Base-by-base conservation (phyloP, 202 grass and related monocot species). In the Setaria italica region DNA sequence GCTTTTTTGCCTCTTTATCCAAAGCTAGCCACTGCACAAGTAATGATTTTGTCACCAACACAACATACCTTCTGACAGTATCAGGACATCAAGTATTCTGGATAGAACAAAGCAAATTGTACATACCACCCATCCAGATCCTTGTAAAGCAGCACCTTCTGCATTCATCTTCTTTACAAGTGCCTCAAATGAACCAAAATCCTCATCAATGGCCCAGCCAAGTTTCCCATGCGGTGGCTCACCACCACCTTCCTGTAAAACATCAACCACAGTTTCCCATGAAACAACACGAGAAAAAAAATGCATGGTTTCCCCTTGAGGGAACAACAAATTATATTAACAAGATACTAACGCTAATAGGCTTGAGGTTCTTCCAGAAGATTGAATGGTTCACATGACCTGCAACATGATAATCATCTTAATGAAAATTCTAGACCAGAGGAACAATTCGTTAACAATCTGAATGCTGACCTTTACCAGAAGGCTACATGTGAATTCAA, bases 71-170 rank as follows among this genome's bases (percentile, higher is more conserved):
- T 80, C n/a, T 11, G 20, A 55, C 30, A 67, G 9, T 13, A 70
- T 63, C 37, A 71, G 45, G 29, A 51, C 19, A 70, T 0, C 11
- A 54, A 17, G 32, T 59, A 11, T 72, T 74, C 47, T 34, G 6
- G n/a, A 53, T 75, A 82, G 81, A 91, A 76, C 45, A 67, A 76
- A 9, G 45, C 13, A 75, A 37, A 20, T 48, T 57, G 21, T 58
- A 85, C 94, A 58, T 63, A 99, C 97, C 91, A 99, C 97, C 97
- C 97, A 99, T 94, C 97, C 97, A 87, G 97, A 99, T 85, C 97
- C 97, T 91, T 99, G 97, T 80, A 99, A 80, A 89, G 90, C 97
- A 84, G 94, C 93, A 86, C 97, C 97, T 77, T 96, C 92, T 68
- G 92, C 87, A 77, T 94, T 99, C 64, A 99, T 96, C 88, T 99